Base-by-base conservation (phyloP, 2,329 filamentous ascomycete species). In the Fusarium virguliforme region DNA sequence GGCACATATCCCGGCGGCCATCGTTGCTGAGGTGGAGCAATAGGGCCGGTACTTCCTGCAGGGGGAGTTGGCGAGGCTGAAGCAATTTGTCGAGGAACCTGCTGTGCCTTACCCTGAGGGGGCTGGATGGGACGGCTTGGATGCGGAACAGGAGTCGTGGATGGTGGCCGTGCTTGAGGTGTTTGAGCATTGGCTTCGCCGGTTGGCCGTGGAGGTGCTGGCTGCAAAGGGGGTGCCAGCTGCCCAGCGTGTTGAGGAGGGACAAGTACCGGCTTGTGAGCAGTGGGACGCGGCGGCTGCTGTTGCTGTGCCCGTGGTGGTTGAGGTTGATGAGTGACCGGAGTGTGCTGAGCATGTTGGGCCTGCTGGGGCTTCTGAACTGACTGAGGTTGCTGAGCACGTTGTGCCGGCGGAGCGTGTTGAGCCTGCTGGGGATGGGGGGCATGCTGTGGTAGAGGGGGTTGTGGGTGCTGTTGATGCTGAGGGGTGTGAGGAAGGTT, bases 241-340 rank as follows among this genome's bases (percentile, higher is more conserved):
- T 84, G 81, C 3, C 79, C 78, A 32, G 79, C 67, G 55, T 75
- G 68, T 58, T 83, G 83, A 48, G 81, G 79, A 22, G 79, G 78
- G 22, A 77, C 77, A 43, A 80, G 73, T 5, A 79, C 76, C 35
- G 77, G 76, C 22, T 80, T 81, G 38, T 68, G 67, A 22, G 75
- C 41, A 22, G 72, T 48, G 12, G 74, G 68, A 8, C 78, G 75
- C 15, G 72, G 75, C 54, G 60, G 70, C 32, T 74, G 73, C 30
- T 66, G 64, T 34, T 69, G 63, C 56, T 74, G 65, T 43, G 72
- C 65, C 28, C 70, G 68, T 43, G 61, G 59, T 5, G 70, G 57
- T 10, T 67, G 70, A 3, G 73, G 70, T 15, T 71, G 74, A 15
- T 71, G 72, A 53, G 65, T 6, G 72, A 57, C 57, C 43, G 67